Percentiles rank a stretch among this genome's conserved stretches.
Conservation (phyloP, 495 filamentous ascomycete genomes). For the Aspergillus biplanus region DNA sequence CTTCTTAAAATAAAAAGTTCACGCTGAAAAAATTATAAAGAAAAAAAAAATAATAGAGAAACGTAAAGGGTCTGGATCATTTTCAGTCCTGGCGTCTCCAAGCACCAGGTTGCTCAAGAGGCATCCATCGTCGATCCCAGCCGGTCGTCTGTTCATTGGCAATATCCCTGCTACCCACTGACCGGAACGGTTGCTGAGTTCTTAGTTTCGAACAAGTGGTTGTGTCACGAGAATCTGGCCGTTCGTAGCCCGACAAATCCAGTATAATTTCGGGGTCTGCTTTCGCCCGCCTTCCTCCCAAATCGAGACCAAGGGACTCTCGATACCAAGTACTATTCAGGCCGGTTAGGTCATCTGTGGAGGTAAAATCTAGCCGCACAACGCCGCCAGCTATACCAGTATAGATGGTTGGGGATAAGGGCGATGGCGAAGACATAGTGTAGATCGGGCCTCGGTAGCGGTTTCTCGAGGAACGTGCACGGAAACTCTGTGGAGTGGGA, state of each 20-base stretch:
- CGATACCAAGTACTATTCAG: constrained; percentile 38
- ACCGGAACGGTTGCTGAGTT: constrained; percentile 37
- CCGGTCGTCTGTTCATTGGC: constrained; percentile 31
- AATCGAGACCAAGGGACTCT: constrained; percentile 32
- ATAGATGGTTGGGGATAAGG: constrained; percentile 59
- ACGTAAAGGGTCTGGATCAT: background rate
- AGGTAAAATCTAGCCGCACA: constrained; percentile 57
- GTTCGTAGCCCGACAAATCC: constrained; percentile 47
- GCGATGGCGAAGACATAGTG: constrained; percentile 59
- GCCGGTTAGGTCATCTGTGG: constrained; percentile 47
- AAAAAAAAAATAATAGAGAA: background rate
- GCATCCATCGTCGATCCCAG: constrained; percentile 46
- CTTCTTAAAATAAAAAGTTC: background rate
- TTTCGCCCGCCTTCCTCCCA: constrained; percentile 14
- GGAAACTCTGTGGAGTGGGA: constrained; percentile 5
- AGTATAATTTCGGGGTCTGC: constrained; percentile 20
- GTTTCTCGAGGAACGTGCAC: constrained; percentile 6
- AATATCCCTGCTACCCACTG: constrained; percentile 22
- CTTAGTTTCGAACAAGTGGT: constrained; percentile 40
- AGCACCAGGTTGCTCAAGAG: constrained; percentile 32
- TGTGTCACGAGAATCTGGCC: constrained; percentile 38
- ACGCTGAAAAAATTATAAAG: background rate
- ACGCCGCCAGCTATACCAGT: constrained; percentile 58
- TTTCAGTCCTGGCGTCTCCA: constrained; percentile 36
- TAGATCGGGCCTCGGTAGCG: constrained; percentile 57